A percentile compares a stretch with the other conserved stretches of the same genome.
Conservation (phyloP, 306 rosid genomes). For the Erythrophleum fordii region DNA sequence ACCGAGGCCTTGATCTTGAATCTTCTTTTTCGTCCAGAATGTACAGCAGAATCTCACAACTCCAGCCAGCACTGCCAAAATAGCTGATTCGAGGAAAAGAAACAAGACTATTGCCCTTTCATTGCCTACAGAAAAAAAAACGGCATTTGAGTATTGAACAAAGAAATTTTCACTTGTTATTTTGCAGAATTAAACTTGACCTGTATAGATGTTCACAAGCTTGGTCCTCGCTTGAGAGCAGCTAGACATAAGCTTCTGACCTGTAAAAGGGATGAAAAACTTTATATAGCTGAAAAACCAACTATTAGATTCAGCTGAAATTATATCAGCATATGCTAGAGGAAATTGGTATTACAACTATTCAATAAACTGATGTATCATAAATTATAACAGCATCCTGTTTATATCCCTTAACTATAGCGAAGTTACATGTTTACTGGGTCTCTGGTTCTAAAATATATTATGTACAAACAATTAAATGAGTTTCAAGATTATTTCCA, state of each 20-base stretch:
- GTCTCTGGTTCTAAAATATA: neutral
- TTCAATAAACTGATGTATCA: neutral
- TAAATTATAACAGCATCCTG: neutral
- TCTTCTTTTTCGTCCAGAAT: constrained; percentile 79
- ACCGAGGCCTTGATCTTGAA: constrained; percentile 64
- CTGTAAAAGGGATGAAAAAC: constrained; percentile 45
- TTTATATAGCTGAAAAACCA: neutral
- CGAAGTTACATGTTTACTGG: too few relatives aligned
- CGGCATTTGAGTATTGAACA: constrained; percentile 10
- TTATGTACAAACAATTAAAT: neutral
- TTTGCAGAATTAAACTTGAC: constrained; percentile 43
- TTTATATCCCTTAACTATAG: too few relatives aligned
- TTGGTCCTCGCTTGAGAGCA: constrained; percentile 73
- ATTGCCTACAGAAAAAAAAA: constrained; percentile 47
- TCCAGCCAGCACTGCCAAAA: constrained; percentile 54
- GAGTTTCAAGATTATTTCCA: neutral
- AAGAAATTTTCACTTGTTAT: neutral
- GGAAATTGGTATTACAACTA: neutral
- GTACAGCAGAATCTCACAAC: constrained; percentile 68
- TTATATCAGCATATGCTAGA: neutral
- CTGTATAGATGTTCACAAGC: constrained; percentile 68
- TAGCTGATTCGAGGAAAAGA: constrained; percentile 61
- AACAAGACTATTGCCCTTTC: constrained; percentile 65
- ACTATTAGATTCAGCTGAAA: neutral
- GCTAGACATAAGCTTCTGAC: constrained; percentile 64